Base-by-base conservation (phyloP, 2,329 filamentous ascomycete genomes). In the Arthrobotrys entomopaga region DNA sequence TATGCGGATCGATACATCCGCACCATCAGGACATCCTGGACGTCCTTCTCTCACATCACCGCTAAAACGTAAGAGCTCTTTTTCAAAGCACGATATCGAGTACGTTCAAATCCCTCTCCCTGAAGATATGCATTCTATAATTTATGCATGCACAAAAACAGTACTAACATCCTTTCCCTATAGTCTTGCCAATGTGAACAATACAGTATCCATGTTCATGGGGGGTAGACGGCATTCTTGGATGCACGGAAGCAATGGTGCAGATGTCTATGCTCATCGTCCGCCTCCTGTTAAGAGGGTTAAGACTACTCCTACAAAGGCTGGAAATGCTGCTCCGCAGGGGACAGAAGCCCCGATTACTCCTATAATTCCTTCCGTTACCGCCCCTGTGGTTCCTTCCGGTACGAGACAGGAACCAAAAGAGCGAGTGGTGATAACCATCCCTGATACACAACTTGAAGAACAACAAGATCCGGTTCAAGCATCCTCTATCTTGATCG, bases 171-270 rank as follows among this genome's bases (percentile, higher is more conserved):
- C 11, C 13, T 52, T 63, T 8, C 8, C 11, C 26, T 43, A 29
- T 16, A 73, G 69, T 20, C 52, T 66, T 20, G 61, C 61, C 34
- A 78, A 75, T 65, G 77, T 77, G 49, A 79, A 79, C 65, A 78
- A 64, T 58, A 79, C 78, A 13, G 59, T 75, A 43, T 76, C 76
- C 22, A 67, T 69, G 49, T 78, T 78, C 60, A 74, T 77, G 54
- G 78, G 78, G 15, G 77, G 78, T 22, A 77, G 69, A 53, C 70
- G 69, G 43, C 76, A 65, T 24, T 52, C 75, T 13, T 79, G 78
- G 78, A 78, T 78, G 77, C 59, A 57, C 53, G 74, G 61, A 58
- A 65, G 64, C 3, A 58, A 52, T 60, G 34, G n/a, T 50, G 46
- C 57, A 22, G 65, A 66, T 50, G 53, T 64, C 40, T 60, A 66